Conservation (phyloP, 1,284 basidiomycete genomes). For the Thelephora terrestris region DNA sequence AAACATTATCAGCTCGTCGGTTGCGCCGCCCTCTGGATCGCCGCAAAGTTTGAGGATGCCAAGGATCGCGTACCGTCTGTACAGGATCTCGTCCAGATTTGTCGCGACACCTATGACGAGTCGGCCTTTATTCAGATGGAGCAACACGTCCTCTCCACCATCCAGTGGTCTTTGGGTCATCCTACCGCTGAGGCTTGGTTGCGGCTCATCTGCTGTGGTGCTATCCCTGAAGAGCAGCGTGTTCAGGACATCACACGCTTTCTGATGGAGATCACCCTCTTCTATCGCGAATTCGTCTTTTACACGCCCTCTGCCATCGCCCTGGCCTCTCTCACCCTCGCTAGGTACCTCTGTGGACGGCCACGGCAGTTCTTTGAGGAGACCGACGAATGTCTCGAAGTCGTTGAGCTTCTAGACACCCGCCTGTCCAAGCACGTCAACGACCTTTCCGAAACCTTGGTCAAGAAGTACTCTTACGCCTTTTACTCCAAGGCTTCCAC, state of each 20-base stretch:
- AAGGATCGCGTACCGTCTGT: constrained; percentile 97
- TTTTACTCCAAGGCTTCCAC: constrained; percentile 94
- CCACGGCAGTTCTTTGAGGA: constrained; percentile 70
- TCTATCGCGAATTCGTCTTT: constrained; percentile 91
- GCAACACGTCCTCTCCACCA: constrained; percentile 91
- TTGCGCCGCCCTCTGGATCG: constrained; percentile 97
- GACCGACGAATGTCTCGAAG: constrained; percentile 64
- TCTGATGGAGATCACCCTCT: constrained; percentile 96
- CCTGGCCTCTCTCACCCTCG: constrained; percentile 78
- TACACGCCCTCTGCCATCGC: constrained; percentile 83
- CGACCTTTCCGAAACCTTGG: constrained; percentile 84
- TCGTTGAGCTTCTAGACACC: constrained; percentile 79
- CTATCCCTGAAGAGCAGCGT: constrained; percentile 72
- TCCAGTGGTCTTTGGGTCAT: constrained; percentile 95
- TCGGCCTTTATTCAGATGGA: constrained; percentile 97
- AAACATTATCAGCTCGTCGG: constrained; percentile 99
- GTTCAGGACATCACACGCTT: constrained; percentile 94
- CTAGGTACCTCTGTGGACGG: constrained; percentile 80
- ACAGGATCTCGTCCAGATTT: constrained; percentile 89
- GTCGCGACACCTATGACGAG: constrained; percentile 92
- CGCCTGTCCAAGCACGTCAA: constrained; percentile 80
- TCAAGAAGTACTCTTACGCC: constrained; percentile 95
- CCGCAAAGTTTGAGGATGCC: constrained; percentile 98
- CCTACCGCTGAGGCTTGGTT: constrained; percentile 98
- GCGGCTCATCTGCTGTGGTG: constrained; percentile 65